A percentile compares a stretch with the other conserved stretches of the same genome.
phyloP scores from a whole-genome alignment of 2,329 filamentous ascomycete genomes.

The Mycocentrospora acerina region DNA sequence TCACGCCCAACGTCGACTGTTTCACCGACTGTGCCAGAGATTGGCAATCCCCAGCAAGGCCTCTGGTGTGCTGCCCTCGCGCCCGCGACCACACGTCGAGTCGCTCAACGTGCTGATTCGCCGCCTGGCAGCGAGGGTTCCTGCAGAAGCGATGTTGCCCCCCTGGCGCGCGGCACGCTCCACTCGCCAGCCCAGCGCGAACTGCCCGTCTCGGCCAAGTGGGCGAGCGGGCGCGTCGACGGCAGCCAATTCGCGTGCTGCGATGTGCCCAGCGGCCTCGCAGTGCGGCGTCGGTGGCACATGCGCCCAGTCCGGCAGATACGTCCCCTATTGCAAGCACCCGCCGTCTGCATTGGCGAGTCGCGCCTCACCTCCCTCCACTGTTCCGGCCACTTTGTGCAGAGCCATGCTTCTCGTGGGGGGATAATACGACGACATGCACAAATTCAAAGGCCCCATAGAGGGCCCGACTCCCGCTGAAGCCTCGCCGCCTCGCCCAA shows the following conservation, averaged over 20 bases:
- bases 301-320: slow-evolving; percentile 25
- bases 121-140: slow-evolving; percentile 18
- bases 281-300: slow-evolving; percentile 23
- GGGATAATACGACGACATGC: slow-evolving; percentile 34
- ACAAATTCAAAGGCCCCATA: slow-evolving; percentile 29
- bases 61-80: no score
- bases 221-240: slow-evolving; percentile 20
- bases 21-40: no score
- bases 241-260: slow-evolving; percentile 31
- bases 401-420: slow-evolving; percentile 33
- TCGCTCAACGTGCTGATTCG: not conserved
- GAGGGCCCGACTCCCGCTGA: slow-evolving; percentile 23
- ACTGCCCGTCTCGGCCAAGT: slow-evolving; percentile 18
- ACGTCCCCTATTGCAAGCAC: slow-evolving; percentile 33
- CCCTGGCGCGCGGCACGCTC: slow-evolving; percentile 22
- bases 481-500: slow-evolving; percentile 32
- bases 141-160: slow-evolving; percentile 20
- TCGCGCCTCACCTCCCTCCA: slow-evolving; percentile 21
- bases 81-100: slow-evolving; percentile 4
- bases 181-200: slow-evolving; percentile 27
- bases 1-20: no score
- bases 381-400: slow-evolving; percentile 36
- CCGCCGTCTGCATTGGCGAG: slow-evolving; percentile 21
- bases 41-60: no score
- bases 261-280: slow-evolving; percentile 29